Evolutionary conservation across 2,329 filamentous ascomycete species (phyloP).

Genomic region (Shiraia bambusicola): DNA sequence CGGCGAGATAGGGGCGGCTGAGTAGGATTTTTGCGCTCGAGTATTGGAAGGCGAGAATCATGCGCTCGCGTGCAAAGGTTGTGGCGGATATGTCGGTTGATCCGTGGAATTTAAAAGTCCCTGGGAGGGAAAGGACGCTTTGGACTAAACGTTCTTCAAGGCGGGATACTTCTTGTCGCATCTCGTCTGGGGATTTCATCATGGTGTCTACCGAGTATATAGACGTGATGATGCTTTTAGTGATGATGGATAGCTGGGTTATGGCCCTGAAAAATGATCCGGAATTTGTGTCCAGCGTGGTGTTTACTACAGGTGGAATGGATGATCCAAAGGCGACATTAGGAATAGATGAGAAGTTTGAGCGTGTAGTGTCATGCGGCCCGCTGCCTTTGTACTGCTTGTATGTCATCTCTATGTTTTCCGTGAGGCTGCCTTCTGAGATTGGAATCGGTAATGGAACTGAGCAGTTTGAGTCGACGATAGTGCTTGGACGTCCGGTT

Average conservation of each 20-base stretch:
- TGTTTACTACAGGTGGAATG: constrained; percentile 4
- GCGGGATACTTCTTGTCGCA: constrained; percentile 38
- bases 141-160: constrained; percentile 36
- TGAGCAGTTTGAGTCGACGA: constrained; percentile 40
- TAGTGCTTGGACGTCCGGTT: constrained; percentile 44
- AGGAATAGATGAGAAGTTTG: constrained; percentile 4
- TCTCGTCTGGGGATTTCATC: constrained; percentile 32
- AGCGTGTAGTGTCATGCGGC: not conserved
- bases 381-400: constrained; percentile 7
- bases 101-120: constrained; percentile 31
- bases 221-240: constrained; percentile 36
- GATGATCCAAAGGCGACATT: constrained; percentile 3
- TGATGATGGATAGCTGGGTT: constrained; percentile 36
- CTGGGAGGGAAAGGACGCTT: constrained; percentile 37
- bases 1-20: constrained; percentile 42
- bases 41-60: constrained; percentile 37
- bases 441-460: constrained; percentile 35
- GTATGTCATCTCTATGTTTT: constrained; percentile 10
- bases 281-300: constrained; percentile 14
- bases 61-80: constrained; percentile 26
- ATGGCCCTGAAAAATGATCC: constrained; percentile 31
- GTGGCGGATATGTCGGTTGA: constrained; percentile 1
- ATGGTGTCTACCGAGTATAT: constrained; percentile 43
- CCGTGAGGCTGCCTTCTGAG: constrained; percentile 21
- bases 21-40: constrained; percentile 46